These are phyloP conservation scores for Alternaria novae-zelandiae DNA, from an alignment of 2,329 filamentous ascomycete genomes.

Conservation along the genomic window DNA sequence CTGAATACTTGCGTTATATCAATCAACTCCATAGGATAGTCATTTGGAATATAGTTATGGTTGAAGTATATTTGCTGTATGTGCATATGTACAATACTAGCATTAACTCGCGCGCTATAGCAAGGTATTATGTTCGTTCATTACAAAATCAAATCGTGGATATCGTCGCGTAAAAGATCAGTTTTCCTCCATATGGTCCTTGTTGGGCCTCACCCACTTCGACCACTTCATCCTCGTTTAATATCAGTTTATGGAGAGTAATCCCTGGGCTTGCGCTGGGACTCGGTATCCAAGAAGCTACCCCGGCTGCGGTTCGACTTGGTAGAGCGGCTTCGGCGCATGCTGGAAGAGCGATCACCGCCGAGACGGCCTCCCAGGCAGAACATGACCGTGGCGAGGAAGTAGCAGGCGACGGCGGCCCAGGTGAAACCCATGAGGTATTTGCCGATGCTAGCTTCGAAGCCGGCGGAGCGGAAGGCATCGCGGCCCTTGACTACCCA, in stretches of 20 bases:
- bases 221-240: neutral
- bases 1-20: neutral
- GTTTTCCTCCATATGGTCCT: neutral
- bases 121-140: conserved; percentile 4
- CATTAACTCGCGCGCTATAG: neutral
- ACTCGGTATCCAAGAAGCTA: conserved; percentile 62
- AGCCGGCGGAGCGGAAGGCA: conserved; percentile 64
- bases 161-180: conserved; percentile 20
- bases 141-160: conserved; percentile 25
- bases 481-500: conserved; percentile 75
- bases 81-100: neutral
- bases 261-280: conserved; percentile 46
- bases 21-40: neutral
- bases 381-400: conserved; percentile 72
- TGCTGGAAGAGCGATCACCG: conserved; percentile 49
- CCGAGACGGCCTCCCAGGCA: conserved; percentile 64
- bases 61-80: neutral
- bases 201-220: neutral
- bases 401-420: conserved; percentile 70
- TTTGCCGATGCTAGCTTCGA: conserved; percentile 65
- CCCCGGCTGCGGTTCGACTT: conserved; percentile 52
- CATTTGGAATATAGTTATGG: too few species aligned
- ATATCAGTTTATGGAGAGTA: conserved; percentile 4
- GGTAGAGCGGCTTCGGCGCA: conserved; percentile 58
- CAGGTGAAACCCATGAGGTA: conserved; percentile 81